Conservation (phyloP, 2,329 filamentous ascomycete genomes). For the Diaporthe humulicola region DNA sequence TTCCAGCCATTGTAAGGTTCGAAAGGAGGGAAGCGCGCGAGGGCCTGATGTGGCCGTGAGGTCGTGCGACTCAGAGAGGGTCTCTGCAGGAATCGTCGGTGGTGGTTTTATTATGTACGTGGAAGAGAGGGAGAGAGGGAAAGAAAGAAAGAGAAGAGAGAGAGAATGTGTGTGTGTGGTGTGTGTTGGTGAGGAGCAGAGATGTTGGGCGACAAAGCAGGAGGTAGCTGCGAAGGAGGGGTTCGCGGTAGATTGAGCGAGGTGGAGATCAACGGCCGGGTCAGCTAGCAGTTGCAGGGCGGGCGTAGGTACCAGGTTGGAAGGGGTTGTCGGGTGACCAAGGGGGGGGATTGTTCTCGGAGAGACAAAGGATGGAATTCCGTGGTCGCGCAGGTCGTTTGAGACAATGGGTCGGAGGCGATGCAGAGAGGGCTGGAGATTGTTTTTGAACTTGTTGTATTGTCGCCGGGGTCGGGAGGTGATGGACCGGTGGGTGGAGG, state of each 20-base stretch:
- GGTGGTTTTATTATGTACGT: neutral
- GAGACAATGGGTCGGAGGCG: conserved; percentile 24
- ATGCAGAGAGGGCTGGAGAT: neutral
- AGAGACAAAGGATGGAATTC: conserved; percentile 18
- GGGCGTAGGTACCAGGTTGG: conserved; percentile 27
- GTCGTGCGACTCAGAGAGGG: conserved; percentile 43
- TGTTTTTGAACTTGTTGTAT: conserved; percentile 24
- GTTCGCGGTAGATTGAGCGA: conserved; percentile 22
- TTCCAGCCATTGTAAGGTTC: conserved; percentile 78
- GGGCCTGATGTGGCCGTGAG: conserved; percentile 38
- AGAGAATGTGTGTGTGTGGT: neutral
- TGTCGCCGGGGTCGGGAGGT: conserved; percentile 18
- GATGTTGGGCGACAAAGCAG: conserved; percentile 20
- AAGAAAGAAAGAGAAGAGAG: neutral
- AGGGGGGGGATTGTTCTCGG: conserved; percentile 13
- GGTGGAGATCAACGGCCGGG: conserved; percentile 28
- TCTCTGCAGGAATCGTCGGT: conserved; percentile 20
- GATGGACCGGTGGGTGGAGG: conserved; percentile 19
- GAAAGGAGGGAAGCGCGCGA: conserved; percentile 32
- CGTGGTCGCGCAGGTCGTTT: conserved; percentile 13
- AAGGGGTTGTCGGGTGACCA: conserved; percentile 17
- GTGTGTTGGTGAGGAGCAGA: conserved; percentile 7
- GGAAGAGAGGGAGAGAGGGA: neutral
- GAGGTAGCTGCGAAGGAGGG: conserved; percentile 25
- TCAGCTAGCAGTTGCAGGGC: conserved; percentile 8